These are phyloP conservation scores for Microstegium vimineum DNA, from an alignment of 176 grass and related monocot species.

Conservation along the genomic window DNA sequence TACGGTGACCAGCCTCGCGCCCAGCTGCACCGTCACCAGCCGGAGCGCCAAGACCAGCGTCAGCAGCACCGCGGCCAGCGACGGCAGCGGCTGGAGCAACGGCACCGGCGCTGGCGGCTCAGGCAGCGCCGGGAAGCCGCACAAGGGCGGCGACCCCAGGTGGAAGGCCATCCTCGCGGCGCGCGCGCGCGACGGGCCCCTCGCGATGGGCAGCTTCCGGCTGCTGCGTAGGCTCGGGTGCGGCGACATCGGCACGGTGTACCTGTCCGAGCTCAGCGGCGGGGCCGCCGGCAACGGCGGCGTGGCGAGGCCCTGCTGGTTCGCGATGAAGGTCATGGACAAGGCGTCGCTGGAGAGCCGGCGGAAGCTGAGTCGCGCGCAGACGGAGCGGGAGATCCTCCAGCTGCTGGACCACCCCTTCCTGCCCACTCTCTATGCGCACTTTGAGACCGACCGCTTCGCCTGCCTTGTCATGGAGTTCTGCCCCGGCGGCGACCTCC, in stretches of 20 bases:
- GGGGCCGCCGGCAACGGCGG: not conserved
- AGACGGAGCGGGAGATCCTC: conserved; percentile 63
- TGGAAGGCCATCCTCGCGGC: conserved; percentile 54
- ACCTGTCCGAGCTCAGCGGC: conserved; percentile 52
- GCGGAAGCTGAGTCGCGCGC: conserved; percentile 52
- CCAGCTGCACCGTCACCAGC: conserved; percentile 47
- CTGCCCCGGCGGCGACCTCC: conserved; percentile 92
- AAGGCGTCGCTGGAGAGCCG: conserved; percentile 68
- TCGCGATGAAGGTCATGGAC: conserved; percentile 72
- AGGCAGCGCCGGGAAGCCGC: conserved; percentile 34
- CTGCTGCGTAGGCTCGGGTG: conserved; percentile 54
- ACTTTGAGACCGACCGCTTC: conserved; percentile 67
- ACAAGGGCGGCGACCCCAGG: conserved; percentile 49
- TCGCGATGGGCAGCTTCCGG: conserved; percentile 52
- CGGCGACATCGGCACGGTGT: conserved; percentile 62
- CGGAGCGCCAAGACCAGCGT: conserved; percentile 56
- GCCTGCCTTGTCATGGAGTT: conserved; percentile 98
- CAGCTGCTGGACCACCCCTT: conserved; percentile 73
- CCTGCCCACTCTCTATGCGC: conserved; percentile 59
- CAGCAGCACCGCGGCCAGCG: conserved; percentile 54
- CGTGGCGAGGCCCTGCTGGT: conserved; percentile 33
- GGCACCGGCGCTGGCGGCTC: not conserved
- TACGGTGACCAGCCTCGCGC: conserved; percentile 42
- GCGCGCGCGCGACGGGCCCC: conserved; percentile 29
- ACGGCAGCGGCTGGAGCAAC: conserved; percentile 43